Evolutionary conservation across 495 filamentous ascomycete species (phyloP).

Genomic region (Hypoxylon lenormandii): DNA sequence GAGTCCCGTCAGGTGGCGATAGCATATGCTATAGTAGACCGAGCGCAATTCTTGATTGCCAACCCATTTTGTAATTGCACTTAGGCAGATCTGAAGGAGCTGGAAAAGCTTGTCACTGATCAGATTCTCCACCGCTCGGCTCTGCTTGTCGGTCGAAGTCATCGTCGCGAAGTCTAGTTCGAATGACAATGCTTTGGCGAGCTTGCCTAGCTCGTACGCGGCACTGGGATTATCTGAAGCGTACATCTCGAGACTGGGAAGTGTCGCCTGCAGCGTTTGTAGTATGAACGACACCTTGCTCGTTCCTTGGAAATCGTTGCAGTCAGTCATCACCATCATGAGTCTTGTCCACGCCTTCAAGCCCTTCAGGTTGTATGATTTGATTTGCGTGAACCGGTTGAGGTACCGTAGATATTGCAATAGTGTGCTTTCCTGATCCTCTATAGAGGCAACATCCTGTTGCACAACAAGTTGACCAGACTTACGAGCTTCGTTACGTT

Average conservation of each 20-base stretch:
- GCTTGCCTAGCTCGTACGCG: conserved; percentile 77
- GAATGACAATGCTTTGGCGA: conserved; percentile 80
- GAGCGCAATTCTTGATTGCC: conserved; percentile 78
- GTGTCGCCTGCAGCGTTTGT: conserved; percentile 82
- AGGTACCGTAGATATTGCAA: conserved; percentile 68
- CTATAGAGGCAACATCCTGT: conserved; percentile 67
- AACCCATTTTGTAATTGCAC: conserved; percentile 76
- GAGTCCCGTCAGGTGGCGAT: conserved; percentile 82
- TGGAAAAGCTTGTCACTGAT: conserved; percentile 90
- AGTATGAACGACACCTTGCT: conserved; percentile 79
- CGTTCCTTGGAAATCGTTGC: conserved; percentile 76
- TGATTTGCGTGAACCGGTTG: conserved; percentile 73
- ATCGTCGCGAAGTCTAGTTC: conserved; percentile 71
- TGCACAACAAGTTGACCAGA: conserved; percentile 64
- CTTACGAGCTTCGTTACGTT: conserved; percentile 66
- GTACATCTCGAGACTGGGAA: conserved; percentile 83
- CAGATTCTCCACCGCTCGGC: conserved; percentile 72
- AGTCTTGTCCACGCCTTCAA: conserved; percentile 85
- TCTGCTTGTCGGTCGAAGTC: conserved; percentile 52
- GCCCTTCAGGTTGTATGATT: conserved; percentile 69
- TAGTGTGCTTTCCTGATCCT: conserved; percentile 68
- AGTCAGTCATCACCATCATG: conserved; percentile 79
- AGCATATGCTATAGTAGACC: conserved; percentile 86
- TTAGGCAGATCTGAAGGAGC: conserved; percentile 84
- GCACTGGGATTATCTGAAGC: conserved; percentile 72